Base-by-base conservation (phyloP, 805 yeast genomes). In the Metschnikowia hibisci region DNA sequence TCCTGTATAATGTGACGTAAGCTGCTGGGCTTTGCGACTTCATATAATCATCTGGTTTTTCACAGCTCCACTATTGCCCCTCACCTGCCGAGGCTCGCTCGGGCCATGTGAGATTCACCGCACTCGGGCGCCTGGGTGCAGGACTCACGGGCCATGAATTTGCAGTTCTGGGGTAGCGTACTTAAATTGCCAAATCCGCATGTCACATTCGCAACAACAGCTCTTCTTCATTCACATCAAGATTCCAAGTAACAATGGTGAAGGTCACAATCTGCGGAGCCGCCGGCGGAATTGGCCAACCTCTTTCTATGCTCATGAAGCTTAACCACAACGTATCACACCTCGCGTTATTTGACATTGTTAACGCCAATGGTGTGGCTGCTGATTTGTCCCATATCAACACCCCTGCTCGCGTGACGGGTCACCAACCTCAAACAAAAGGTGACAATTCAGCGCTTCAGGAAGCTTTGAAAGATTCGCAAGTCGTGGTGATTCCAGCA, bases 181-280 rank as follows among this genome's bases (percentile, higher is more conserved):
- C 26, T 25, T 35, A 35, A 26, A 27, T 27, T 16, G 11, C 27
- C 14, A 12, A 5, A n/a, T 27, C 6, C 29, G 13, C 29, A 4
- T 5, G 9, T n/a, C 29, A 11, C 29, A 3, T 13, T 20, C 29
- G 29, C 29, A 27, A 12, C 29, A n/a, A 11, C 29, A 6, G 13
- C 29, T 25, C 28, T 8, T 14, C 39, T 35, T 35, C 18, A 8
- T 22, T n/a, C 25, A 16, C 13, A 28, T 14, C 31, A 12, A 15
- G 25, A 27, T 10, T 11, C 9, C 5, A 12, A 26, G 9, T 12
- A 4, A n/a, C 6, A 35, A 67, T 65, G 67, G 71, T 67, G 36
- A 71, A 71, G 61, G 76, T 71, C 45, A 71, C 76, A 30, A 74
- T 71, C 40, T 70, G 74, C 50, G 76, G 76, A 33, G 76, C 75